Evolutionary conservation across 202 grass and related monocot species (phyloP).

Genomic region (Schoenoplectus tabernaemontani): DNA sequence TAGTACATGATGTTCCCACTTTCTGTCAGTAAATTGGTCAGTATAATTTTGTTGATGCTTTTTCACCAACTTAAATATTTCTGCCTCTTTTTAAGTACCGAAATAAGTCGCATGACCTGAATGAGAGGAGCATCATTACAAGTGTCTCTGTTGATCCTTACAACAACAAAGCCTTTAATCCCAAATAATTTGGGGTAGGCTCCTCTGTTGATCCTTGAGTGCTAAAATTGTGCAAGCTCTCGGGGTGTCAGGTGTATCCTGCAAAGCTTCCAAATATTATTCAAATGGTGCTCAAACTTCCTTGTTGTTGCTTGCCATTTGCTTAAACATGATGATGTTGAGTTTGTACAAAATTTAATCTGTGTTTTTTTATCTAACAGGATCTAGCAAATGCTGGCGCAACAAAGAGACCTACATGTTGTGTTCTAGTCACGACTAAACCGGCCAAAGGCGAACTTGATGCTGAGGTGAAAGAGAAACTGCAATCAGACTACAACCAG

Average conservation of each 20-base stretch:
- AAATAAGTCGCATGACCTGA: no score
- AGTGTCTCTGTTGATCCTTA: no score
- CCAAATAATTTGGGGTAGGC: no score
- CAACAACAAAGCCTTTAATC: no score
- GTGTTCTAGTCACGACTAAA: conserved; percentile 59
- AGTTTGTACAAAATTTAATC: conserved; percentile 8
- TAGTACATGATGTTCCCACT: neutral
- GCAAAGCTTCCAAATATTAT: no score
- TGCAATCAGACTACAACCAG: conserved; percentile 54
- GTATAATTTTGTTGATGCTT: neutral
- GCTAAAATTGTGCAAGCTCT: no score
- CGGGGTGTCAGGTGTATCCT: no score
- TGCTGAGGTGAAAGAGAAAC: conserved; percentile 60
- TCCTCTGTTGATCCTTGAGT: no score
- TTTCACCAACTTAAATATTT: neutral
- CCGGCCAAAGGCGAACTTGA: conserved; percentile 56
- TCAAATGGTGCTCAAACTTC: neutral
- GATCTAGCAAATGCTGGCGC: conserved; percentile 68
- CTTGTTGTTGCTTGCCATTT: neutral
- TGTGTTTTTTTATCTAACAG: conserved; percentile 14
- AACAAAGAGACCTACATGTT: conserved; percentile 84
- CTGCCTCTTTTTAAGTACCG: neutral
- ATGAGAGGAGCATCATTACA: no score
- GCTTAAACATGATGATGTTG: neutral
- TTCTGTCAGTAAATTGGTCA: no score